Evolutionary conservation across 1,284 basidiomycete genomes (phyloP), one percentile per base, ranked within the genome.

Genomic region (Cryptococcus sp.): DNA sequence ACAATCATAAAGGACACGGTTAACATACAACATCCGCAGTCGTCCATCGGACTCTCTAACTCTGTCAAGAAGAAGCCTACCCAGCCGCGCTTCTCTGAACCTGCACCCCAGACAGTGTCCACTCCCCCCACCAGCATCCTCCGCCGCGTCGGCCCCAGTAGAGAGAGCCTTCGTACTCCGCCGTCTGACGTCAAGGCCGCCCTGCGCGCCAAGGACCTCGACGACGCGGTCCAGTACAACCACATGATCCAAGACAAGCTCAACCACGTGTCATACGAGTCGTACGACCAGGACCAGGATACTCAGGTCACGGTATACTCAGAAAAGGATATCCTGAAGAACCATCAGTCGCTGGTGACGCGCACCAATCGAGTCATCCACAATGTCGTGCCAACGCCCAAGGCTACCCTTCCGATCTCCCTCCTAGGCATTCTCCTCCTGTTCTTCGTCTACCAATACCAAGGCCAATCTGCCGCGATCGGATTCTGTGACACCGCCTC

Each of bases 401-500:
- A 61, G 4, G 55, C 50, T 36, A 82, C 55, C 15, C 82, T 69
- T 44, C 82, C 57, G 46, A 70, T 60, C 66, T 80, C 80, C 16
- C 54, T 82, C 15, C 68, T 78, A 50, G 62, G 77, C 24, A 77
- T 80, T 16, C 73, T 81, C 61, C 67, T 81, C 40, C 71, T 80
- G 40, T 72, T 80, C 62, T 78, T 81, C 28, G n/a, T 69, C 13
- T 63, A 62, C 6, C 69, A 77, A 52, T 80, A 72, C 68, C 77
- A 77, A 43, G 62, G 70, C 5, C 83, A 88, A 59, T 91, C 88
- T 4, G 77, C 85, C 0, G 73, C 80, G 1, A 85, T 92, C 64
- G 92, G 93, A 0, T 96, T 85, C 78, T 96, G 92, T 75, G 87
- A 92, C 65, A 77, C 84, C 11, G 84, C 82, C 7, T 82, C 76